Conservation (phyloP, 2,329 filamentous ascomycete species). For the Pseudogymnoascus destructans region DNA sequence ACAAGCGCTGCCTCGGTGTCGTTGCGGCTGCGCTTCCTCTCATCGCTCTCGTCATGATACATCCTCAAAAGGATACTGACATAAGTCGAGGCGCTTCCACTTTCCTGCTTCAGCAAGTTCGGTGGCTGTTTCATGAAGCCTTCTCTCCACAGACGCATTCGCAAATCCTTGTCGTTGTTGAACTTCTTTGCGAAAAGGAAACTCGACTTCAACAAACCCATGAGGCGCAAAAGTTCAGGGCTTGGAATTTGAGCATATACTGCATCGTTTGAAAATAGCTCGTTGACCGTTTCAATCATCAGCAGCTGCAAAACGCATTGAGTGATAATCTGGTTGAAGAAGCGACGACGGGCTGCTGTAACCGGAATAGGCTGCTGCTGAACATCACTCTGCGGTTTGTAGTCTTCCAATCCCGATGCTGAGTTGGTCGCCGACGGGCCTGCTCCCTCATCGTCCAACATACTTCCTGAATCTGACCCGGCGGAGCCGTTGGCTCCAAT, state of each 20-base stretch:
- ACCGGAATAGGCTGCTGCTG: conserved; percentile 87
- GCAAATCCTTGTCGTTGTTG: conserved; percentile 92
- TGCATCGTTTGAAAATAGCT: conserved; percentile 92
- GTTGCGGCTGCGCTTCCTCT: conserved; percentile 62
- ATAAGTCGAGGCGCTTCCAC: conserved; percentile 83
- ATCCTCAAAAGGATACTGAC: conserved; percentile 92
- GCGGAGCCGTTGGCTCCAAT: conserved; percentile 31
- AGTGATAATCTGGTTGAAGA: conserved; percentile 99
- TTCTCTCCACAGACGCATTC: conserved; percentile 88
- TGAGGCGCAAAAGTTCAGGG: conserved; percentile 74
- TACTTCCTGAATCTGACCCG: conserved; percentile 21
- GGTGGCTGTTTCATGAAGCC: conserved; percentile 99
- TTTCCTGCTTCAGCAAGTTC: conserved; percentile 94
- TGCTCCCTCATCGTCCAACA: conserved; percentile 23
- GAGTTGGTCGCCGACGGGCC: conserved; percentile 18
- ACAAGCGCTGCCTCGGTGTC: conserved; percentile 88
- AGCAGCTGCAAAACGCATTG: conserved; percentile 93
- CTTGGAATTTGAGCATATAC: conserved; percentile 93
- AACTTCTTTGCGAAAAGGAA: conserved; percentile 96
- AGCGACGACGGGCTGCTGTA: conserved; percentile 79
- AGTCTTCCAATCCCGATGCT: conserved; percentile 51
- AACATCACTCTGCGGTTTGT: conserved; percentile 60
- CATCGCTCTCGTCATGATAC: conserved; percentile 81
- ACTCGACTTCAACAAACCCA: conserved; percentile 87
- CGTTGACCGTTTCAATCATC: conserved; percentile 99